Base-by-base conservation (phyloP, 2,329 filamentous ascomycete species). In the Ceratocystis eucalypticola region DNA sequence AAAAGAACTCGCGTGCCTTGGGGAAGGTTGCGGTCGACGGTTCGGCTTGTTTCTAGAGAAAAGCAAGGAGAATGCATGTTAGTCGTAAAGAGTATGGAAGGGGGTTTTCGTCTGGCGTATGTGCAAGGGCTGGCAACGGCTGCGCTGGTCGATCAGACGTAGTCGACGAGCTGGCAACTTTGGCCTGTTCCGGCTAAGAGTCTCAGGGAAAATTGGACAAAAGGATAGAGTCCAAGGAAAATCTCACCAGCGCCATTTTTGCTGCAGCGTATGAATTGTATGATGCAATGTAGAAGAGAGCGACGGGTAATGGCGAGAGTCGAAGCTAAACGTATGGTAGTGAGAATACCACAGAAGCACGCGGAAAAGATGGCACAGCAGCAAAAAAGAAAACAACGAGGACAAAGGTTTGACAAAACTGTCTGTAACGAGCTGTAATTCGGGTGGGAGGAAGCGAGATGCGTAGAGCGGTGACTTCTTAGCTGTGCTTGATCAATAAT, bases 1-100 rank as follows among this genome's bases (percentile, higher is more conserved):
- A 88, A 69, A 96, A 66, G 68, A 80, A 76, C 64, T 81, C 61
- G 45, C 44, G 45, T 2, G 44, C 15, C 25, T 45, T 57, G 48
- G 55, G 25, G 30, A 66, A 55, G 25, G 64, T 30, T 45, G 20
- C n/a, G 4, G 50, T 10, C 5, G 50, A 63, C 10, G 33, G 15
- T 30, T 65, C 61, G 41, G 57, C 17, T 59, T 68, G 64, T 66
- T 66, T 66, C 64, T 68, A 41, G 20, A 45, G 22, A 25, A 28
- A 8, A 33, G 45, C 12, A 37, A 30, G 28, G 5, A 62, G 46
- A 25, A 17, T 28, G 20, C 20, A 4, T 17, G 55, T 59, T 30
- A 59, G 55, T 59, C 30, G 17, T 3, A 20, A 37, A n/a, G 55
- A 33, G 55, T 37, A 59, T n/a, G 20, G 30, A 30, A n/a, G n/a